phyloP scores from a whole-genome alignment of 2,329 filamentous ascomycete species.

The Cadophora malorum region DNA sequence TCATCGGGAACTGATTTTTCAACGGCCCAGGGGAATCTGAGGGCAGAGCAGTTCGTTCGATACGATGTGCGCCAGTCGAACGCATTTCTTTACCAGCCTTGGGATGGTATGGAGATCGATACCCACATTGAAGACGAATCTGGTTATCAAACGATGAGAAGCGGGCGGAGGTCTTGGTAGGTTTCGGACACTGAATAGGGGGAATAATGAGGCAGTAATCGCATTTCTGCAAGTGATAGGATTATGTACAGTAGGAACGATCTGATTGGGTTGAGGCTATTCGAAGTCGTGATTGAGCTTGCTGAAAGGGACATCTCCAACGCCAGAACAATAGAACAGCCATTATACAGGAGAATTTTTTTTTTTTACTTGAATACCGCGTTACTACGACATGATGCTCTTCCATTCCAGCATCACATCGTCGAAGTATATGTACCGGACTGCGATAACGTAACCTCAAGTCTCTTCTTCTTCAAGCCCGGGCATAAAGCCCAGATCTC shows the following conservation, averaged over 20 bases:
- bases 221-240: background rate
- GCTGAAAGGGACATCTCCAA: background rate
- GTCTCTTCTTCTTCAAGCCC: slow-evolving; percentile 38
- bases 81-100: background rate
- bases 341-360: too few species aligned
- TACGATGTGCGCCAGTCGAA: background rate
- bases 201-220: background rate
- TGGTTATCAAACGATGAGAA: background rate
- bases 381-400: too few species aligned
- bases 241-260: background rate
- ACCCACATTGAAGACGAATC: background rate
- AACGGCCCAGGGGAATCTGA: background rate
- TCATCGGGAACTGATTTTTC: background rate
- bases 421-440: background rate
- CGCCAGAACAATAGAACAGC: too few species aligned
- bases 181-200: background rate
- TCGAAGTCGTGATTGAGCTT: background rate
- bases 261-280: background rate
- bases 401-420: background rate
- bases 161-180: background rate
- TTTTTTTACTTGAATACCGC: too few species aligned
- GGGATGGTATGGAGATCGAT: background rate
- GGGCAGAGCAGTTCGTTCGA: background rate
- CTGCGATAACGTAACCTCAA: background rate
- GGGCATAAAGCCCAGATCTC: slow-evolving; percentile 25